Percentiles rank a stretch among this genome's conserved stretches.
These are phyloP conservation scores for Jatropha multifida DNA, from an alignment of 441 rosid species.

Conservation along the genomic window DNA sequence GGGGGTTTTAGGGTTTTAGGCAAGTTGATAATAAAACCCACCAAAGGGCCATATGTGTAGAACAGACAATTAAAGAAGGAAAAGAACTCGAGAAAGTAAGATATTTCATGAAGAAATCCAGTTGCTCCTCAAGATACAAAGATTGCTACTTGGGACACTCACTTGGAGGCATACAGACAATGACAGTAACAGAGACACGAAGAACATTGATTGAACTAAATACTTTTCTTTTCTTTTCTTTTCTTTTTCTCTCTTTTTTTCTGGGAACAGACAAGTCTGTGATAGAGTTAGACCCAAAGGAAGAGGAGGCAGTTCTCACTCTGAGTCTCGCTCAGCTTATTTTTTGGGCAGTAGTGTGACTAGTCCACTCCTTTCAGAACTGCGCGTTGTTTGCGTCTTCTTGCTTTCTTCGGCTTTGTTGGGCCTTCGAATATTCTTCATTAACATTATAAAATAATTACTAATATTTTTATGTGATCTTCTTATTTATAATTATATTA, in stretches of 20 bases:
- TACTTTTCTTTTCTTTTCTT: too few relatives aligned
- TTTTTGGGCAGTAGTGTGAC: not conserved
- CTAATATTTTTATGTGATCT: too few relatives aligned
- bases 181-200: too few relatives aligned
- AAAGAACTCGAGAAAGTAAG: not conserved
- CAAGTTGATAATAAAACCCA: not conserved
- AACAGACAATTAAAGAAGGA: not conserved
- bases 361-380: not conserved
- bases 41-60: not conserved
- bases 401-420: not conserved
- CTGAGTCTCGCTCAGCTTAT: too few relatives aligned
- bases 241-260: too few relatives aligned
- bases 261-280: too few relatives aligned
- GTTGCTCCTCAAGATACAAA: not conserved
- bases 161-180: not conserved
- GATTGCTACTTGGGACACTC: not conserved
- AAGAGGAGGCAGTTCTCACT: too few relatives aligned
- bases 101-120: not conserved
- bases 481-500: too few relatives aligned
- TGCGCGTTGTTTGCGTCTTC: not conserved
- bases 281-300: too few relatives aligned
- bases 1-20: constrained; percentile 21
- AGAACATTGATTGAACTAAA: not conserved
- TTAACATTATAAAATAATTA: too few relatives aligned
- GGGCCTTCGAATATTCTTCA: not conserved